phyloP scores from a whole-genome alignment of 108 stramenopile genomes.

The Skeletonema marinoi region DNA sequence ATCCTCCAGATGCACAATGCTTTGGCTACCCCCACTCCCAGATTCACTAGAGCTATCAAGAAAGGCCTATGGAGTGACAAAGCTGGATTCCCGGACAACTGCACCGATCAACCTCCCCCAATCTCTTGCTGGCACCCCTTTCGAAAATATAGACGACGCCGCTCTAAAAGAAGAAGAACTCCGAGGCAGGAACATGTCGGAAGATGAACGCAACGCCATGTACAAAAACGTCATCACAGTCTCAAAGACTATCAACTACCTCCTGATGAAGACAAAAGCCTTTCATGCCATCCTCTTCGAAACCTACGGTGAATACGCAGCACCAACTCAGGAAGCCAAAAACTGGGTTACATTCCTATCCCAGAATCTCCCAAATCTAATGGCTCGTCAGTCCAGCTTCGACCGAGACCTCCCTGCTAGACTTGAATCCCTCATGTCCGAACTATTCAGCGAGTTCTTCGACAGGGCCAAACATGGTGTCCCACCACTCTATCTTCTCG shows the following conservation, averaged over 20 bases:
- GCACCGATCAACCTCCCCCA: conserved; percentile 3
- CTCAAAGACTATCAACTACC: conserved; percentile 9
- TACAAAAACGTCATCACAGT: not conserved
- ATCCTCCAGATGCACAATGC: not conserved
- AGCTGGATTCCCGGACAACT: not conserved
- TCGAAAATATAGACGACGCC: not conserved
- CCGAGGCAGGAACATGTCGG: not conserved
- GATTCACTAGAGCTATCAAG: not conserved
- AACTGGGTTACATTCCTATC: not conserved
- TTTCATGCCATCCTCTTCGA: not conserved
- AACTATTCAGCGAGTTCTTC: not conserved
- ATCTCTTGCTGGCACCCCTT: not conserved
- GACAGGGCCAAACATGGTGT: not conserved
- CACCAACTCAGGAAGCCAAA: not conserved
- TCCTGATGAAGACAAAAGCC: not conserved
- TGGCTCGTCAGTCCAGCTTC: not conserved
- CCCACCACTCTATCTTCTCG: not conserved
- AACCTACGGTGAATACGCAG: not conserved
- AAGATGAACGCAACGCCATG: not conserved
- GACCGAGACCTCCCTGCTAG: conserved; percentile 6
- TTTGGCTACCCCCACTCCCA: not conserved
- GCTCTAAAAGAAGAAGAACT: not conserved
- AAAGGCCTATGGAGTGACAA: not conserved
- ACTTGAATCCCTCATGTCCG: not conserved
- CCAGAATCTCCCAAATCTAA: not conserved